Conservation (phyloP, 768 basidiomycete genomes). For the Tricholomella constricta region DNA sequence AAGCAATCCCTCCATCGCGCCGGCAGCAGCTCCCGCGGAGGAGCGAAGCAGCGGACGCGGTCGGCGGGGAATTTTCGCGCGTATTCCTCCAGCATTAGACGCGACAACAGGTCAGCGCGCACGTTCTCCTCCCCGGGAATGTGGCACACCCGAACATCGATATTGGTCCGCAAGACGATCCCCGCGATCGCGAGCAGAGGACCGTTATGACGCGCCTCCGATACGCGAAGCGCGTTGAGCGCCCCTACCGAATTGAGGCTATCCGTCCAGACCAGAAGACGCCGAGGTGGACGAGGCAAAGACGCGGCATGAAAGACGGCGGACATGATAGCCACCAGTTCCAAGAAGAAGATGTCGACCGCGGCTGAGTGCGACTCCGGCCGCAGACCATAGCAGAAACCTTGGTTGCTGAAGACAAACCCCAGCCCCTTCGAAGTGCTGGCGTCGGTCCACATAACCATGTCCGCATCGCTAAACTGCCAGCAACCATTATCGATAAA, state of each 20-base stretch:
- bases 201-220: slow-evolving; percentile 3
- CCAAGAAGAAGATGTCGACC: slow-evolving; percentile 24
- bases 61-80: slow-evolving; percentile 13
- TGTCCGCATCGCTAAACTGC: slow-evolving; percentile 17
- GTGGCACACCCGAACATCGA: slow-evolving; percentile 18
- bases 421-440: slow-evolving; percentile 11
- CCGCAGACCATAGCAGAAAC: slow-evolving; percentile 17
- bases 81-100: slow-evolving; percentile 17
- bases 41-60: slow-evolving; percentile 18
- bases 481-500: slow-evolving; percentile 17
- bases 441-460: slow-evolving; percentile 26
- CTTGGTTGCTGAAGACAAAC: slow-evolving; percentile 13
- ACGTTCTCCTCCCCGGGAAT: slow-evolving; percentile 19
- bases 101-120: slow-evolving; percentile 18
- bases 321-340: slow-evolving; percentile 5
- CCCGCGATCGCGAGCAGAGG: neutral
- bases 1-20: slow-evolving; percentile 22
- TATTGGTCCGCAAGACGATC: slow-evolving; percentile 14
- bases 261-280: slow-evolving; percentile 18
- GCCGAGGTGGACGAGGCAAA: slow-evolving; percentile 9
- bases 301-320: slow-evolving; percentile 6
- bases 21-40: slow-evolving; percentile 20
- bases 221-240: slow-evolving; percentile 12
- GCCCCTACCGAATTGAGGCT: slow-evolving; percentile 17
- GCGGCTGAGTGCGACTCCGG: neutral